Evolutionary conservation across 768 basidiomycete genomes (phyloP), one percentile per base, ranked within the genome.

Genomic region (Dendrothele bispora): DNA sequence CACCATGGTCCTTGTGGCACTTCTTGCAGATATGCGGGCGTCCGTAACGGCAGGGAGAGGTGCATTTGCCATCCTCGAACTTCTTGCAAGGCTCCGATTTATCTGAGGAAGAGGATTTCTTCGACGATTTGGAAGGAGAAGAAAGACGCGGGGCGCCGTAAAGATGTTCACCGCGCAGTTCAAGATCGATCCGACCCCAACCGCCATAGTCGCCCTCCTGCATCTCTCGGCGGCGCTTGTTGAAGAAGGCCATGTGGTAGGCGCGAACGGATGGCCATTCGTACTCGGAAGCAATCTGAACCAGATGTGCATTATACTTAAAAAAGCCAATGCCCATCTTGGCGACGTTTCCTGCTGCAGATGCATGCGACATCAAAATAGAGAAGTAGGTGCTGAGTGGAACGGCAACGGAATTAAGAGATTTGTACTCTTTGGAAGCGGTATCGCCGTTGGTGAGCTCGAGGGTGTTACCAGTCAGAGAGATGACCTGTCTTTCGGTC

Each of bases 381-480:
- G 24, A 29, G 8, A 44, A 44, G 29, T 28, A 28, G 32, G 26
- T 44, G 43, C 24, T 27, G 26, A 44, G 43, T 12, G 43, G 43
- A 29, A 24, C 24, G 5, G 36, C 36, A 37, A 37, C 29, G 27
- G 21, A 12, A 15, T 28, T 17, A 17, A 44, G 24, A 4, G 43
- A 32, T 28, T 28, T 44, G 43, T 44, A 17, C 27, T 44, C n/a
- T 15, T 28, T 15, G 10, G n/a, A 29, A 4, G 28, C 24, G 18
- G 17, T 28, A 28, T 24, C n/a, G 10, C 29, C n/a, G 32, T n/a
- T 37, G 36, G 36, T 37, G 36, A 37, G 36, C 15, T 37, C 36
- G 6, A 37, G 15, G 22, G 43, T 32, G 27, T 44, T 17, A 15
- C 42, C 48, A 7, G 55, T 47, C 35, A 57, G 42, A 4, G 46